A percentile compares a stretch with the other conserved stretches of the same genome.
Conservation (phyloP, 495 filamentous ascomycete species). For the Staphylotrichum longicolle region DNA sequence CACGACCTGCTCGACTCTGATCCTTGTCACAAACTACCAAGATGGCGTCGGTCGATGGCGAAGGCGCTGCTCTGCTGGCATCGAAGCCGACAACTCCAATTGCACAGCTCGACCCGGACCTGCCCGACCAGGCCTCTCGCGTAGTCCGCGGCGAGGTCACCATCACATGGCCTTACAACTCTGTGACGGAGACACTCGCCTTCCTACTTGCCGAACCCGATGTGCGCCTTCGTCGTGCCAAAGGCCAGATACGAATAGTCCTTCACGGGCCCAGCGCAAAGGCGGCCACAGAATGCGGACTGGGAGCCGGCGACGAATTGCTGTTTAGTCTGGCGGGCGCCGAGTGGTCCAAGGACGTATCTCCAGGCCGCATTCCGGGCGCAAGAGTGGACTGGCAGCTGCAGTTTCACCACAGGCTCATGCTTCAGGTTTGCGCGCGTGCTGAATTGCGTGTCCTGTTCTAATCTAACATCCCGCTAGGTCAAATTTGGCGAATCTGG, state of each 20-base stretch:
- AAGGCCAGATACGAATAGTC: constrained; percentile 79
- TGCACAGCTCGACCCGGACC: constrained; percentile 63
- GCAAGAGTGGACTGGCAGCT: constrained; percentile 74
- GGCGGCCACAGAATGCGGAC: constrained; percentile 58
- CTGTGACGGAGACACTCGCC: constrained; percentile 64
- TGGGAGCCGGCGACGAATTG: constrained; percentile 77
- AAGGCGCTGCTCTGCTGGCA: constrained; percentile 19
- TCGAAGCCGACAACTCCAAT: constrained; percentile 49
- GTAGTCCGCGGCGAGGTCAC: constrained; percentile 64
- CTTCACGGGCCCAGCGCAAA: constrained; percentile 73
- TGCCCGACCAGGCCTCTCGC: constrained; percentile 35
- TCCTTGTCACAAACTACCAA: neutral
- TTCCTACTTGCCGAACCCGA: constrained; percentile 84
- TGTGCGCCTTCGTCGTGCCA: constrained; percentile 71
- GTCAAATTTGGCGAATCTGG: constrained; percentile 36
- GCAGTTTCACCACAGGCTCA: constrained; percentile 55
- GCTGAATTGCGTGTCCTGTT: neutral
- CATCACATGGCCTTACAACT: constrained; percentile 89
- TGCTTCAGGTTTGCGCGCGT: constrained; percentile 53
- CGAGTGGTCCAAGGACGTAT: constrained; percentile 51
- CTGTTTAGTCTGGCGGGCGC: constrained; percentile 65
- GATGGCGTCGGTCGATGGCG: constrained; percentile 28
- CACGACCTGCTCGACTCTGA: too few species aligned
- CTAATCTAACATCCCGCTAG: constrained; percentile 22
- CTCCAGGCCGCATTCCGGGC: constrained; percentile 61